Evolutionary conservation across 768 basidiomycete genomes (phyloP), one percentile per base, ranked within the genome.

Genomic region (Pleurotus tuoliensis): DNA sequence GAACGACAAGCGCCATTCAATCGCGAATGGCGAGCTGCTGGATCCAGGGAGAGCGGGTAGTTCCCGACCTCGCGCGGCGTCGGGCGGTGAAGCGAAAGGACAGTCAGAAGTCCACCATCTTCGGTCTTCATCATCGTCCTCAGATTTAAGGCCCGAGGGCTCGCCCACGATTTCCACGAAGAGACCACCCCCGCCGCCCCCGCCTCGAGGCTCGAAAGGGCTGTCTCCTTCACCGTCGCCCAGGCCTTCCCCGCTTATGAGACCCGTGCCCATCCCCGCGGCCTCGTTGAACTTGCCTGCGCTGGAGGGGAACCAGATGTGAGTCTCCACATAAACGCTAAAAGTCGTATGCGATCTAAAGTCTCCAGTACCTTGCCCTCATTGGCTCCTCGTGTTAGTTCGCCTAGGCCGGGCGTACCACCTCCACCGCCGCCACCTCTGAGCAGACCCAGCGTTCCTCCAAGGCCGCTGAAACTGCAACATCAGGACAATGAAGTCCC

Each of bases 181-280:
- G 49, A 76, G 79, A 2, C 85, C 86, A 0, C 82, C 82, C 0
- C 86, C 86, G 0, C 86, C 86, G 1, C 81, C 82, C 1, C 79
- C 82, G n/a, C 67, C 77, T 47, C 68, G 66, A 56, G 68, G 57
- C 40, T 61, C 56, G 66, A 78, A 71, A 70, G 65, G 45, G 43
- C 61, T 7, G 30, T 61, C 72, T 3, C 67, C 75, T 0, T 67
- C 76, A n/a, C 73, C 74, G 2, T 76, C 76, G 1, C 75, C 79
- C 15, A 60, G 67, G 15, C 69, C 70, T 22, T 79, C 83, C 0
- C 82, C 83, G 16, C 70, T 81, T n/a, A 64, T 82, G 54, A 76
- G 80, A 13, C 82, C 84, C 0, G 76, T 80, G 4, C 76, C 78
- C 12, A 61, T 70, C 13, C 77, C 80, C 5, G 61, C 64, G 12